Percentiles rank a stretch among this genome's conserved stretches.
Conservation (phyloP, 75 land plant genomes). For the Selaginella moellendorffii region DNA sequence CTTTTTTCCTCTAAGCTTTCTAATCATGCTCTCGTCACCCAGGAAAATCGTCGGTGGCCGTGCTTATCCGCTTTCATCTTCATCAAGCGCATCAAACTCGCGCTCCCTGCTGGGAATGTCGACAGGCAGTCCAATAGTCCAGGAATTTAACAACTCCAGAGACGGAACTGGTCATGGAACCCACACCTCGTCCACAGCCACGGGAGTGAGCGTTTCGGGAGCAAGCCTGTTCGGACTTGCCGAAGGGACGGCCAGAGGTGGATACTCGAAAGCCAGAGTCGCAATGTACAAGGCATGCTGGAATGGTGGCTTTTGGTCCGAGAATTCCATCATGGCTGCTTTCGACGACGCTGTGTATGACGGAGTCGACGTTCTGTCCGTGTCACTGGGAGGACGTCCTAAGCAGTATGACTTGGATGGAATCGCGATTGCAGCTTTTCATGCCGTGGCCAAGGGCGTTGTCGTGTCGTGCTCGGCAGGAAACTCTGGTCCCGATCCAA, state of each 20-base stretch:
- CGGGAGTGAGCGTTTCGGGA: neutral
- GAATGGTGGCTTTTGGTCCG: conserved; percentile 24
- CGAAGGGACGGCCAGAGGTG: conserved; percentile 50
- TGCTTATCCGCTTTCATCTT: neutral
- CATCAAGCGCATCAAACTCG: neutral
- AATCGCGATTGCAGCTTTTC: conserved; percentile 3
- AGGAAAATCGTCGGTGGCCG: neutral
- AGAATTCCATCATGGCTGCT: conserved; percentile 17
- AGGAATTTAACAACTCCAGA: neutral
- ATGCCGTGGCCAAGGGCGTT: neutral
- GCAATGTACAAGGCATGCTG: conserved; percentile 68
- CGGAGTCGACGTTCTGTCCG: neutral
- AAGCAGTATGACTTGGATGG: neutral
- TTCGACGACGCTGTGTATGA: neutral
- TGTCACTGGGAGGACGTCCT: neutral
- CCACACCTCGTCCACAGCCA: conserved; percentile 8
- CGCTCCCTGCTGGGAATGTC: no score
- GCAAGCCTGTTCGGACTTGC: conserved; percentile 35
- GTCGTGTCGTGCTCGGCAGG: conserved; percentile 5
- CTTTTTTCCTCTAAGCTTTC: neutral
- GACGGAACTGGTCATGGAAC: conserved; percentile 3
- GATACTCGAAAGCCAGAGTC: conserved; percentile 43
- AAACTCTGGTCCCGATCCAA: neutral
- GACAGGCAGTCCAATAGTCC: neutral
- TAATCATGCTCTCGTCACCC: neutral